A percentile compares a stretch with the other conserved stretches of the same genome.
phyloP scores from a whole-genome alignment of 495 filamentous ascomycete species.

The Talaromyces thailandensis region DNA sequence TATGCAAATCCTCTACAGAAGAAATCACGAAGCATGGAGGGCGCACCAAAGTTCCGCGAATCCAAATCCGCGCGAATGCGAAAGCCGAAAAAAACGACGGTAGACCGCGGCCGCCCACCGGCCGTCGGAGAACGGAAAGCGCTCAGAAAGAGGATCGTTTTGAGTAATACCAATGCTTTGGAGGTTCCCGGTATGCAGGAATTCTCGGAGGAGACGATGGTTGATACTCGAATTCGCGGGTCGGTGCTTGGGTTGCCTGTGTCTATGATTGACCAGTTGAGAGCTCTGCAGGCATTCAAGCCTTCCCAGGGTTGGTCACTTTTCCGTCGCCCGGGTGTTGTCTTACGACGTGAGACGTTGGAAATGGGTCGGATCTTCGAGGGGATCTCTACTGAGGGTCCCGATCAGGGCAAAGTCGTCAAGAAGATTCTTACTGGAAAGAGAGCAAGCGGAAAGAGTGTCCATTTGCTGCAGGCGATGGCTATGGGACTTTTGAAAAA shows the following conservation, averaged over 20 bases:
- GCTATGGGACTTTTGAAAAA: conserved; percentile 71
- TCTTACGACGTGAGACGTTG: conserved; percentile 68
- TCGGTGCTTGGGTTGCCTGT: conserved; percentile 60
- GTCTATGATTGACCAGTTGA: conserved; percentile 66
- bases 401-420: conserved; percentile 47
- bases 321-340: conserved; percentile 68
- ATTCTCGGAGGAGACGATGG: conserved; percentile 45
- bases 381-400: conserved; percentile 31
- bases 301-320: conserved; percentile 79
- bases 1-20: conserved; percentile 32
- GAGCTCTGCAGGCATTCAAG: conserved; percentile 82
- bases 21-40: conserved; percentile 20
- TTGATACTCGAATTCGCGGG: conserved; percentile 46
- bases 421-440: conserved; percentile 65
- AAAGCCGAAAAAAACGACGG: conserved; percentile 39
- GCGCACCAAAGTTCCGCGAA: conserved; percentile 23
- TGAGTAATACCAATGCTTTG: conserved; percentile 90
- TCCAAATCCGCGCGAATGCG: conserved; percentile 39
- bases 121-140: conserved; percentile 75
- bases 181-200: conserved; percentile 57
- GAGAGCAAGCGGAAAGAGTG: conserved; percentile 72
- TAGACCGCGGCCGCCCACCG: conserved; percentile 41
- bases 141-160: conserved; percentile 74
- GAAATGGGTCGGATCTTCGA: conserved; percentile 57
- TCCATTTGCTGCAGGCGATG: conserved; percentile 77